Evolutionary conservation across 768 basidiomycete species (phyloP), one percentile per base, ranked within the genome.

Genomic region (Coprinellus aureogranulatus): DNA sequence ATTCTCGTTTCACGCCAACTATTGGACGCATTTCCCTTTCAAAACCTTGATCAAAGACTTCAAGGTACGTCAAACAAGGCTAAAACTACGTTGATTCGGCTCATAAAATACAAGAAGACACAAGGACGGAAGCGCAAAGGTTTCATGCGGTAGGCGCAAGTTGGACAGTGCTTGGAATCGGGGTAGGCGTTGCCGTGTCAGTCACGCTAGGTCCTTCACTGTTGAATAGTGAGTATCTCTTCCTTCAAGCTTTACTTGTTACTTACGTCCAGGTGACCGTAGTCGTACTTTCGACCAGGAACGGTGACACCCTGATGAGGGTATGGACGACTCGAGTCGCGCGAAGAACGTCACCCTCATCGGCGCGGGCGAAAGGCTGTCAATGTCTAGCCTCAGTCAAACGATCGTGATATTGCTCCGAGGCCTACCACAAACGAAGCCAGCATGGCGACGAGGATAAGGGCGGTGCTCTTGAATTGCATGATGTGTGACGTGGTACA

Each of bases 231-330:
- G 22, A 56, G 44, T 26, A 14, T 46, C 18, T 37, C 18, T 8
- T n/a, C 23, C 8, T 25, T 6, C 11, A 47, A 27, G 14, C 14
- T 31, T 20, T n/a, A 20, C 31, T n/a, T 39, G 18, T 5, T 28
- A 57, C 56, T 41, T 34, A 57, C 56, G 56, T 57, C 66, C 67
- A 68, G 34, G 62, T 56, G 22, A 65, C 50, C 1, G 67, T 68
- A 6, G 59, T 63, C 5, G 67, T 67, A 22, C 16, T 48, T 48
- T 64, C 64, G 2, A 70, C 61, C 12, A 70, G 49, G 61, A 61
- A 70, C 14, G 67, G 68, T 11, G 65, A 60, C 37, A 64, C 34
- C 30, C 57, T 52, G 16, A 66, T 55, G 12, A 67, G 45, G 14
- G 62, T 61, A 44, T 67, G 67, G 40, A 51, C 47, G n/a, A 68